Evolutionary conservation across 192 early-diverging fungal genomes (phyloP).

Genomic region (Backusella australiensis): DNA sequence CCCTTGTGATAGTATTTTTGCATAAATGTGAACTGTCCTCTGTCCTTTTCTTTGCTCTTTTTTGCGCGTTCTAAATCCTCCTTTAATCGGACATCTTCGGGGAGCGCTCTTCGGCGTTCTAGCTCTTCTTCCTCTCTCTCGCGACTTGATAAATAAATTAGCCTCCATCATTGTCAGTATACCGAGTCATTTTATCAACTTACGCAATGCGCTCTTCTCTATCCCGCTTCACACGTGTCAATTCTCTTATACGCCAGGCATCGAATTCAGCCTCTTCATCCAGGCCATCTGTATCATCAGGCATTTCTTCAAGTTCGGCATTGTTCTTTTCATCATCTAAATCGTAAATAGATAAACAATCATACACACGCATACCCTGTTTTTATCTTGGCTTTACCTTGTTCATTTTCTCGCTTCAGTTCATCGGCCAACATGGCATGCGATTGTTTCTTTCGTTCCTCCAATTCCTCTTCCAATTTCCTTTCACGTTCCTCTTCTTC

Average conservation of each 20-base stretch:
- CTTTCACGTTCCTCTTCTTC: slow-evolving; percentile 63
- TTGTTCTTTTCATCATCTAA: slow-evolving; percentile 41
- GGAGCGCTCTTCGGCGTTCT: slow-evolving; percentile 76
- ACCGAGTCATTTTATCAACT: slow-evolving; percentile 7
- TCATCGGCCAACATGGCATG: slow-evolving; percentile 74
- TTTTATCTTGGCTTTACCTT: slow-evolving; percentile 41
- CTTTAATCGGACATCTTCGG: slow-evolving; percentile 75
- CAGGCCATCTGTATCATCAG: slow-evolving; percentile 91
- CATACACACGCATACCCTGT: too few relatives aligned
- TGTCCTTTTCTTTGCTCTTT: slow-evolving; percentile 60
- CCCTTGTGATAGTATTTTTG: slow-evolving; percentile 90
- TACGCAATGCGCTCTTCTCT: slow-evolving; percentile 68
- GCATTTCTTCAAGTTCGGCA: slow-evolving; percentile 42
- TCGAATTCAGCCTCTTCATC: slow-evolving; percentile 88
- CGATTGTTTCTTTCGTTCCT: slow-evolving; percentile 72
- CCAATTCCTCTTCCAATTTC: slow-evolving; percentile 44
- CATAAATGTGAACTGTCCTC: slow-evolving; percentile 55
- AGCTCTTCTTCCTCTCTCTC: slow-evolving; percentile 77
- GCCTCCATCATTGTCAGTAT: too few relatives aligned
- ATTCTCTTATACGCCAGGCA: slow-evolving; percentile 89
- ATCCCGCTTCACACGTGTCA: slow-evolving; percentile 87
- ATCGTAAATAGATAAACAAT: too few relatives aligned
- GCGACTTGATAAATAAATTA: slow-evolving; percentile 31
- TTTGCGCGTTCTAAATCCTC: slow-evolving; percentile 68
- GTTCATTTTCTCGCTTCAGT: slow-evolving; percentile 56